These are phyloP conservation scores for Exophiala spinifera DNA, from an alignment of 2,329 filamentous ascomycete species.

Conservation along the genomic window DNA sequence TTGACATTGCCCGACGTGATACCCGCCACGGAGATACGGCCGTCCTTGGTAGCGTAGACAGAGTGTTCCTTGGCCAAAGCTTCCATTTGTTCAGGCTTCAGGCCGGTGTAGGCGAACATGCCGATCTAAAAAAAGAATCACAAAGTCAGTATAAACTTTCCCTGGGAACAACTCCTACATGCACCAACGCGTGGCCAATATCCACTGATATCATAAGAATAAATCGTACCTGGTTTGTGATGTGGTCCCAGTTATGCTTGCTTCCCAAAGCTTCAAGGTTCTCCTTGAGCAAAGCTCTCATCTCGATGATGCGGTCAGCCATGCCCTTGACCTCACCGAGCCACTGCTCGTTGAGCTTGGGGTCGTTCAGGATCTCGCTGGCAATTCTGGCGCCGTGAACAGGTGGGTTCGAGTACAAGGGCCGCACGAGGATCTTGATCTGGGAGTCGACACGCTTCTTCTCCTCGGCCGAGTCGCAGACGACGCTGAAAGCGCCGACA, in stretches of 20 bases:
- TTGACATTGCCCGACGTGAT: slow-evolving; percentile 51
- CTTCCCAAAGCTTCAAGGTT: slow-evolving; percentile 93
- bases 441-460: slow-evolving; percentile 95
- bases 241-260: slow-evolving; percentile 98
- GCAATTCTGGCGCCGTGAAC: slow-evolving; percentile 95
- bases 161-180: no score
- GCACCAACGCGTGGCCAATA: no score
- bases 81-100: slow-evolving; percentile 89
- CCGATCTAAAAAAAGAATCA: slow-evolving; percentile 61
- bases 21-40: slow-evolving; percentile 51
- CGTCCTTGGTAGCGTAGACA: slow-evolving; percentile 87
- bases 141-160: background rate
- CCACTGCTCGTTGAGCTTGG: slow-evolving; percentile 87
- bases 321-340: slow-evolving; percentile 95
- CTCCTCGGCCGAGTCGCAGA: slow-evolving; percentile 80
- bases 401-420: slow-evolving; percentile 96
- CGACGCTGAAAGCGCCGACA: slow-evolving; percentile 92
- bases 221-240: slow-evolving; percentile 69
- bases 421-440: slow-evolving; percentile 96
- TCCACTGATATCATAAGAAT: background rate
- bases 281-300: slow-evolving; percentile 89
- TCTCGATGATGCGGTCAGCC: slow-evolving; percentile 98
- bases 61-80: slow-evolving; percentile 89
- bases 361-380: slow-evolving; percentile 83
- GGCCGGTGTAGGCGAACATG: slow-evolving; percentile 98